A percentile compares a stretch with the other conserved stretches of the same genome.
These are phyloP conservation scores for Colletotrichum incanum DNA, from an alignment of 2,329 filamentous ascomycete genomes.

Conservation along the genomic window DNA sequence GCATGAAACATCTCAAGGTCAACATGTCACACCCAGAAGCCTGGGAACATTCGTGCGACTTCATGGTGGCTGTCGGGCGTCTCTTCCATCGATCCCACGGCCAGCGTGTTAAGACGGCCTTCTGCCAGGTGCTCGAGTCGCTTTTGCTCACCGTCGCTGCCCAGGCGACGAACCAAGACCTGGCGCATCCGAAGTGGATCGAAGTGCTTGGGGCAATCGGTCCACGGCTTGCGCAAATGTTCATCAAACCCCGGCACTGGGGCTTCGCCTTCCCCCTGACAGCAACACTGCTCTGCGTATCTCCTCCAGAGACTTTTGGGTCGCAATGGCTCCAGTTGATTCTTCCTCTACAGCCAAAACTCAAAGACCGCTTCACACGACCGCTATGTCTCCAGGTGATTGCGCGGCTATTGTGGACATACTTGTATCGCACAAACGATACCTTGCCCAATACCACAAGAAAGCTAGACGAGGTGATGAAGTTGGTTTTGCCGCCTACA, in stretches of 20 bases:
- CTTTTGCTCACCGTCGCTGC: constrained; percentile 90
- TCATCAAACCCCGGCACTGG: constrained; percentile 95
- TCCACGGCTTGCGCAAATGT: constrained; percentile 85
- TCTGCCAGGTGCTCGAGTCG: constrained; percentile 92
- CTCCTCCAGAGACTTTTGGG: constrained; percentile 85
- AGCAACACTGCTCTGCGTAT: constrained; percentile 89
- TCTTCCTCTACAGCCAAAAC: constrained; percentile 81
- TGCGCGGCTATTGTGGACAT: constrained; percentile 93
- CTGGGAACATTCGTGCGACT: constrained; percentile 92
- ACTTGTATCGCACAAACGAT: constrained; percentile 88
- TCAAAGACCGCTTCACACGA: constrained; percentile 87
- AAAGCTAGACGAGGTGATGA: constrained; percentile 92
- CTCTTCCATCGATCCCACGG: constrained; percentile 91
- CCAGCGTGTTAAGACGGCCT: constrained; percentile 91
- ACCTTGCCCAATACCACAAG: constrained; percentile 76
- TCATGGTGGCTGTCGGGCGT: constrained; percentile 84
- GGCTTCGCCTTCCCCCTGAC: constrained; percentile 89
- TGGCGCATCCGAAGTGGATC: constrained; percentile 88
- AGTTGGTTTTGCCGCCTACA: constrained; percentile 84
- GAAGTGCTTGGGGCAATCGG: constrained; percentile 86
- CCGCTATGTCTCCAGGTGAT: constrained; percentile 90
- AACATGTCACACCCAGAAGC: constrained; percentile 80
- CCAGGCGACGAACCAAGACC: constrained; percentile 80
- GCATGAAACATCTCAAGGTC: constrained; percentile 91
- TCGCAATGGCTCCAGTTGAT: constrained; percentile 90